Evolutionary conservation across 2,329 filamentous ascomycete genomes (phyloP).

Genomic region (Xylariales sp.): DNA sequence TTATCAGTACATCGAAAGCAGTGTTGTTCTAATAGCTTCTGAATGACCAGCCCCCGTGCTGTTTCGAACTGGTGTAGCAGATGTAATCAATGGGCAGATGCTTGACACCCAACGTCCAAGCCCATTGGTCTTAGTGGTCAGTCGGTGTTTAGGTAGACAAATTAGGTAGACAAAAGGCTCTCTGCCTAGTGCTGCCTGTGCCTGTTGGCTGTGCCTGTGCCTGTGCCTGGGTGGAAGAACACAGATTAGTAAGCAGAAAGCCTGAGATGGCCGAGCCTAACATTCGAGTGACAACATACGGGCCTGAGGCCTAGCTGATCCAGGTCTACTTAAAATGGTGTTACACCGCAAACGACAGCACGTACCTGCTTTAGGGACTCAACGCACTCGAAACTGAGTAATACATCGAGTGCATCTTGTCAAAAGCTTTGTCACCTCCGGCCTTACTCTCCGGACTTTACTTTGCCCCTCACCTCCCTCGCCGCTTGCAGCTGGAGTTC

Average conservation of each 20-base stretch:
- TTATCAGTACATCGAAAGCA: too few species aligned
- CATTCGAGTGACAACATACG: too few species aligned
- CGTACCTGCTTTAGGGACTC: too few species aligned
- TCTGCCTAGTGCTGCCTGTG: background rate
- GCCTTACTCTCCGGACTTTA: too few species aligned
- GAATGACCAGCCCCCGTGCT: too few species aligned
- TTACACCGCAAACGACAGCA: background rate
- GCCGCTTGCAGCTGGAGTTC: background rate
- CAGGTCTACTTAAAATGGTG: background rate
- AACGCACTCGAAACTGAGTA: too few species aligned
- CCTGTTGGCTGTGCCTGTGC: too few species aligned
- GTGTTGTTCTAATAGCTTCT: too few species aligned
- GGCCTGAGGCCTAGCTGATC: too few species aligned
- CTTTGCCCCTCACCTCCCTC: background rate
- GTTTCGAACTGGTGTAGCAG: background rate
- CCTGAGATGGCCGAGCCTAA: too few species aligned
- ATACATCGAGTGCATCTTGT: too few species aligned
- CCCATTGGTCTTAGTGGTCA: background rate
- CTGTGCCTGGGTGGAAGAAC: background rate
- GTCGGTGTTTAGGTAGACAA: background rate
- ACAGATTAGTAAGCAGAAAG: conserved; percentile 1
- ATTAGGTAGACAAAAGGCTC: background rate
- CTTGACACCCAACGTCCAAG: background rate
- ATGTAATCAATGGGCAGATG: background rate
- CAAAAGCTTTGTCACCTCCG: too few species aligned